Evolutionary conservation across 805 yeast species (phyloP), one percentile per base, ranked within the genome.

Genomic region (Yarrowia porcina): DNA sequence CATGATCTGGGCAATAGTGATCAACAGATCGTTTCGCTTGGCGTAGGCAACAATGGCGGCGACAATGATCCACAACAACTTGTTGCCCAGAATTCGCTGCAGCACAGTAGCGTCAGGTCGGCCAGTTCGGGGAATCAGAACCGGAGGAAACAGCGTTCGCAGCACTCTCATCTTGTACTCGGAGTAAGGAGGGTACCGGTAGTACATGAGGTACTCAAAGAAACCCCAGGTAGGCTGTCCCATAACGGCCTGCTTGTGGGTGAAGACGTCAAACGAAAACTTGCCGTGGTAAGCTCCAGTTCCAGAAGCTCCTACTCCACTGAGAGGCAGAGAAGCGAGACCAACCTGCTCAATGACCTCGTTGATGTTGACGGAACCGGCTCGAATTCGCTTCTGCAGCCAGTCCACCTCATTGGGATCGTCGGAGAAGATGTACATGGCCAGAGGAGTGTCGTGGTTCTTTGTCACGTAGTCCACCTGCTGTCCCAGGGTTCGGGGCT

Each of bases 251-350:
- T 96, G 81, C 70, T 82, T 83, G 72, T 89, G 96, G 2, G 90
- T 81, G 70, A 91, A 91, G 8, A 87, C 77, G 44, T 84, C 82
- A 65, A 84, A 79, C 8, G 90, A 85, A 71, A 75, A 79, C 65
- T 74, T 74, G 3, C 97, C 96, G 71, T 91, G 97, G 74, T 90
- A 91, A 27, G 80, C 76, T 11, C 97, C 97, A 63, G 77, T 76
- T 1, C 97, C 97, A 0, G 96, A 88, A 13, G 71, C 72, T n/a
- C 97, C 97, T 62, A 90, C 76, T 23, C 97, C 97, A 36, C 97
- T 97, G 74, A 92, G 92, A 25, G 97, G 97, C 2, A 89, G 83
- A 54, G 79, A 78, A 9, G 79, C 64, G 61, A 88, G 78, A 0
- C 83, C 91, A 44, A 83, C 89, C 66, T 90, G 96, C 69, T 88